These are phyloP conservation scores for Apiospora marii DNA, from an alignment of 2,329 filamentous ascomycete genomes.

Conservation along the genomic window DNA sequence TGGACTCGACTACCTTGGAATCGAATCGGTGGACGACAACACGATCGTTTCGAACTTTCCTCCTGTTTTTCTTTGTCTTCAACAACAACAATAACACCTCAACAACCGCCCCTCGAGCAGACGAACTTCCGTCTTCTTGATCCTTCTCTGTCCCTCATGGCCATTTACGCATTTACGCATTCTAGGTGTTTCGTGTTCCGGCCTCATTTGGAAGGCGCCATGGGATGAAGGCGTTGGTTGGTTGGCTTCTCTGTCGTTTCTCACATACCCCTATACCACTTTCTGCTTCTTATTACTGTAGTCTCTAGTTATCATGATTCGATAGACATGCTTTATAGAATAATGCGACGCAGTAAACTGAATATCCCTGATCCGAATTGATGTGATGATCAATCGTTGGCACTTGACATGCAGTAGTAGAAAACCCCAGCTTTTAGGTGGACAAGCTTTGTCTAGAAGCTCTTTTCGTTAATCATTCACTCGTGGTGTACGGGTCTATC, in stretches of 20 bases:
- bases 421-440: not conserved
- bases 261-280: conserved; percentile 10
- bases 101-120: not conserved
- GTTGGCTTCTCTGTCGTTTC: conserved; percentile 1
- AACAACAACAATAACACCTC: not conserved
- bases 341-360: not conserved
- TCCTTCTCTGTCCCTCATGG: not conserved
- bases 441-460: not conserved
- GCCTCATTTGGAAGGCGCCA: not conserved
- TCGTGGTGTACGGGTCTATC: conserved; percentile 7
- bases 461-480: not conserved
- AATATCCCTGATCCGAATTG: too few species aligned
- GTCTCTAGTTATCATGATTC: not conserved
- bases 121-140: not conserved
- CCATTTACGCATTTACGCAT: conserved; percentile 18
- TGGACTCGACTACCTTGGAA: not conserved
- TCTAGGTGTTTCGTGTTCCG: conserved; percentile 16
- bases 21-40: not conserved
- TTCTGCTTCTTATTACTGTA: not conserved
- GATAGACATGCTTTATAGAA: conserved; percentile 11
- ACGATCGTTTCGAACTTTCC: not conserved
- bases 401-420: not conserved
- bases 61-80: not conserved
- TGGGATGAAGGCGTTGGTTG: conserved; percentile 19
- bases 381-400: not conserved